A percentile compares a stretch with the other conserved stretches of the same genome.
These are phyloP conservation scores for Margaritispora aquatica DNA, from an alignment of 495 filamentous ascomycete species.

Conservation along the genomic window DNA sequence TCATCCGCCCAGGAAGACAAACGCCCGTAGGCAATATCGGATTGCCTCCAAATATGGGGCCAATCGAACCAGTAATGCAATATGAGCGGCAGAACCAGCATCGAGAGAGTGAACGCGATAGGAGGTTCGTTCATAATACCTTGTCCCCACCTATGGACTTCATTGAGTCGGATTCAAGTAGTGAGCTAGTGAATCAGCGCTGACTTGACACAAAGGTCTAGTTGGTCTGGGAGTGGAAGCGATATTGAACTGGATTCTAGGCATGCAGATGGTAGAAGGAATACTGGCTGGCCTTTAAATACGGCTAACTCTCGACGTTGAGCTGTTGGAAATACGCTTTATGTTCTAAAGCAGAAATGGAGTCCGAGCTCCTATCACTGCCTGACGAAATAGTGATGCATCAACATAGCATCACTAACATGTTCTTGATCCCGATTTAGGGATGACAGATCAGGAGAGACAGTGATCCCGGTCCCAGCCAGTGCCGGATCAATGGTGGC, in stretches of 20 bases:
- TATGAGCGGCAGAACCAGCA: not conserved
- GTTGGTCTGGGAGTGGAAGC: not conserved
- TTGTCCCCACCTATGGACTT: not conserved
- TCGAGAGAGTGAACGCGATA: not conserved
- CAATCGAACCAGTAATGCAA: not conserved
- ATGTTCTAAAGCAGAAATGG: not conserved
- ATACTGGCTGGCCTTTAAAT: not conserved
- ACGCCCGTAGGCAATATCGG: not conserved
- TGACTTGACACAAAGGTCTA: not conserved
- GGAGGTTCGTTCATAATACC: constrained; percentile 6
- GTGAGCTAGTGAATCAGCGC: not conserved
- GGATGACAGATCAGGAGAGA: too few species aligned
- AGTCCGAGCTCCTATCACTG: too few species aligned
- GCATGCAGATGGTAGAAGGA: not conserved
- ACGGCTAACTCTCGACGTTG: too few species aligned
- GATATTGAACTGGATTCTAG: not conserved
- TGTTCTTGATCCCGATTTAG: too few species aligned
- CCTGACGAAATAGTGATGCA: too few species aligned
- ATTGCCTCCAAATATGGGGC: not conserved
- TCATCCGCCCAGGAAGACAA: not conserved
- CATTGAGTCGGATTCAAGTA: constrained; percentile 1
- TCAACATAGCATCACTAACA: too few species aligned
- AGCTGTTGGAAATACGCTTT: too few species aligned
- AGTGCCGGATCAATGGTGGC: too few species aligned
- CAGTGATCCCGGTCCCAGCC: too few species aligned